These are phyloP conservation scores for Catunica adiposa DNA, from an alignment of 2,329 filamentous ascomycete genomes.

Conservation along the genomic window DNA sequence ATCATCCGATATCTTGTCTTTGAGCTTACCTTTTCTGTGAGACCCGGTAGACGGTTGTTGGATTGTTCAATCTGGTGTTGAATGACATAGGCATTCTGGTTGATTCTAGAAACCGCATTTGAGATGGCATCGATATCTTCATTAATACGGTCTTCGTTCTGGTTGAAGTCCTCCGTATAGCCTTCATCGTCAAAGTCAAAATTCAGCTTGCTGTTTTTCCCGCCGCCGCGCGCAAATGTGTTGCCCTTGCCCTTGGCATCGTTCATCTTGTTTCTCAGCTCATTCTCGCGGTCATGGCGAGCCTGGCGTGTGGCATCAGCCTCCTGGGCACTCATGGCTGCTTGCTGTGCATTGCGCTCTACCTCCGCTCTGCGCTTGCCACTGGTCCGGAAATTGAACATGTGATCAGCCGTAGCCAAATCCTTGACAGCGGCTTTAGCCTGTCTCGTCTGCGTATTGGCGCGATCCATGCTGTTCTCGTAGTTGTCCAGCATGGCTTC, in stretches of 20 bases:
- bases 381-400: constrained; percentile 55
- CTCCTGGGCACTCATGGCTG: constrained; percentile 1
- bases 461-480: constrained; percentile 67
- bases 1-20: background rate
- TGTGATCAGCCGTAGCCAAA: constrained; percentile 68
- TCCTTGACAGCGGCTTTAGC: constrained; percentile 70
- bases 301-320: constrained; percentile 10
- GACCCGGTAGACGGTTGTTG: constrained; percentile 33
- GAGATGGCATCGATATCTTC: constrained; percentile 47
- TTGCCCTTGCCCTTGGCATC: constrained; percentile 5
- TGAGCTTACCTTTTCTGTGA: constrained; percentile 53
- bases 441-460: constrained; percentile 56
- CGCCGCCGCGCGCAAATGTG: constrained; percentile 7
- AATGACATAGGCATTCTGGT: constrained; percentile 59
- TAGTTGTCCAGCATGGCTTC: constrained; percentile 69
- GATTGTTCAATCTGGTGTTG: constrained; percentile 61
- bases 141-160: constrained; percentile 40
- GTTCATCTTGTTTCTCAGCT: constrained; percentile 13
- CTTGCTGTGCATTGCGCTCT: constrained; percentile 50
- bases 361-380: constrained; percentile 48
- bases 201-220: constrained; percentile 42
- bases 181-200: constrained; percentile 58
- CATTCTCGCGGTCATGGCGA: constrained; percentile 21
- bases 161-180: constrained; percentile 31
- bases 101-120: constrained; percentile 52